Conservation (phyloP, 306 rosid species). For the Cotoneaster glaucophyllus region DNA sequence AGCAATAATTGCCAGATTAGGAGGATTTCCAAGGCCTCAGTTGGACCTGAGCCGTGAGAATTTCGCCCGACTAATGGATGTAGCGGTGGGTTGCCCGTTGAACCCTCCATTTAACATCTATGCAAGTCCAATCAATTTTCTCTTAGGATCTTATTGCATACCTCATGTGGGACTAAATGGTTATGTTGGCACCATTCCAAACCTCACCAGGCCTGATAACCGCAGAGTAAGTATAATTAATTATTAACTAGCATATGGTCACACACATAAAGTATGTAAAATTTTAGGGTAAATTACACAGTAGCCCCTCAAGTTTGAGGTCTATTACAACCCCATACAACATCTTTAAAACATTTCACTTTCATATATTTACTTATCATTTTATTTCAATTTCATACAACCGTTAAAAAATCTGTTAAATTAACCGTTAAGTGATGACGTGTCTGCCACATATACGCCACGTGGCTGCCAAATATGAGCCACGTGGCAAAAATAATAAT, state of each 20-base stretch:
- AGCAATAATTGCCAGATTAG: conserved; percentile 1
- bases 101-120: conserved; percentile 26
- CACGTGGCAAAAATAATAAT: too few species aligned
- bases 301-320: too few species aligned
- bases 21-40: conserved; percentile 23
- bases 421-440: too few species aligned
- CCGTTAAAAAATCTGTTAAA: too few species aligned
- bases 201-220: not conserved
- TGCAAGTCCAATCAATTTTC: conserved; percentile 10
- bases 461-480: too few species aligned
- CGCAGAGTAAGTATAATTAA: not conserved
- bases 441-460: too few species aligned
- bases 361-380: too few species aligned
- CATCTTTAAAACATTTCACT: too few species aligned
- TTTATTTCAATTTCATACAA: too few species aligned
- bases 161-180: conserved; percentile 23
- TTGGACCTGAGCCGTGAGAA: conserved; percentile 10
- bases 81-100: conserved; percentile 7
- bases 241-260: not conserved
- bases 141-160: conserved; percentile 2
- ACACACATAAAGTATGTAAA: too few species aligned
- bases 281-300: too few species aligned
- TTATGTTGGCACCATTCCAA: conserved; percentile 22
- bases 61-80: conserved; percentile 9
- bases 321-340: too few species aligned